Conservation (phyloP, 129 eudicot species). For the Tagetes patula region DNA sequence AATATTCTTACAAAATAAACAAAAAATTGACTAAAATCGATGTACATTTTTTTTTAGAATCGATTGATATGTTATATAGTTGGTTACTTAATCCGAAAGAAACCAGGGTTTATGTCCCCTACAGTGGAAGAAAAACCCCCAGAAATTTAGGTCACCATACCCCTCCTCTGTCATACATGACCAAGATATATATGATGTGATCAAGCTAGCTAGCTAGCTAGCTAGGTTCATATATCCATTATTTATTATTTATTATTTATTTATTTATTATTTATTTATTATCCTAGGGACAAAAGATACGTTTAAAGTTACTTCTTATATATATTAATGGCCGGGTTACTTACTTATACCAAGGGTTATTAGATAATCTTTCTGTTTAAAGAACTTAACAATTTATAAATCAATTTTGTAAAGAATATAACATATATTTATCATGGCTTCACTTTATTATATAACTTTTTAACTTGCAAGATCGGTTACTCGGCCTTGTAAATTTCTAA, state of each 20-base stretch:
- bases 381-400: background rate
- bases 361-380: background rate
- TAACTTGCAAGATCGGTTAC: too few species aligned
- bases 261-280: background rate
- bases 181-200: constrained; percentile 13
- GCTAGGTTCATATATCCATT: background rate
- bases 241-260: background rate
- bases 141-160: constrained; percentile 36
- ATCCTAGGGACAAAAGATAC: background rate
- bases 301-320: background rate
- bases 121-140: constrained; percentile 32
- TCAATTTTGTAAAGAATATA: background rate
- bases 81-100: constrained; percentile 35
- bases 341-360: background rate
- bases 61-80: constrained; percentile 18
- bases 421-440: background rate
- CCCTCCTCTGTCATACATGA: constrained; percentile 23
- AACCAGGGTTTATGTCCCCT: constrained; percentile 36
- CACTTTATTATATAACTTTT: background rate
- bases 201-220: too few species aligned
- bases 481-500: too few species aligned
- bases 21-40: too few species aligned
- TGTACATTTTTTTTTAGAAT: constrained; percentile 8
- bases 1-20: too few species aligned
- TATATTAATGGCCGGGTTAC: too few species aligned